Percentiles rank a stretch among this genome's conserved stretches.
Evolutionary conservation across 2,329 filamentous ascomycete species (phyloP).

Genomic region (Coniochaeta ligniaria): DNA sequence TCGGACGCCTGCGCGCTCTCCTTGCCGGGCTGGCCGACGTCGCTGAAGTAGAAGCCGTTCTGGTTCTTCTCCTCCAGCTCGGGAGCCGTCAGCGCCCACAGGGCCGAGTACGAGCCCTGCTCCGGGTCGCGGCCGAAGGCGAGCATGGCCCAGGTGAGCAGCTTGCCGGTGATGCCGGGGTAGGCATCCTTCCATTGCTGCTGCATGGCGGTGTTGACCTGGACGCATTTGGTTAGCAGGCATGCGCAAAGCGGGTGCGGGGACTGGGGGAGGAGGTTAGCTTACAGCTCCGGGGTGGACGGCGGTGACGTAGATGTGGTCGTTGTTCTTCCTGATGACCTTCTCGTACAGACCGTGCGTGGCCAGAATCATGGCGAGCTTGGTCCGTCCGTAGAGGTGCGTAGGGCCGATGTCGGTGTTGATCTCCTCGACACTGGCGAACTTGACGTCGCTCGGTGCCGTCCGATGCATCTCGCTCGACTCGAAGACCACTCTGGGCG

Average conservation of each 20-base stretch:
- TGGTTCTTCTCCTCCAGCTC: slow-evolving; percentile 31
- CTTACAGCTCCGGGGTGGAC: slow-evolving; percentile 32
- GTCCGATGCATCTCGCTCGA: slow-evolving; percentile 31
- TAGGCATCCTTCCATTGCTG: slow-evolving; percentile 39
- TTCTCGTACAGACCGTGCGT: slow-evolving; percentile 31
- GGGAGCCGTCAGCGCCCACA: slow-evolving; percentile 32
- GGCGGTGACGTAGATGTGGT: slow-evolving; percentile 30
- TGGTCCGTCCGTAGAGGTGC: slow-evolving; percentile 31
- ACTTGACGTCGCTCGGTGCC: slow-evolving; percentile 27
- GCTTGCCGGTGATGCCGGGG: slow-evolving; percentile 29
- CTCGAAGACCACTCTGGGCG: slow-evolving; percentile 32
- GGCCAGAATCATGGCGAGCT: slow-evolving; percentile 33
- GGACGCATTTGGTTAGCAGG: neutral
- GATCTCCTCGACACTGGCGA: slow-evolving; percentile 32
- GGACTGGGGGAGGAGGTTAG: too few relatives aligned
- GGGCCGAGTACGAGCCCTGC: slow-evolving; percentile 34
- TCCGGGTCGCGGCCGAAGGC: slow-evolving; percentile 26
- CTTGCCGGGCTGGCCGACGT: slow-evolving; percentile 28
- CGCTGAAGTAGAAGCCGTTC: slow-evolving; percentile 35
- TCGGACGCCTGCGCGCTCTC: slow-evolving; percentile 30
- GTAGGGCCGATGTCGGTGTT: slow-evolving; percentile 25
- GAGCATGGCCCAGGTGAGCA: slow-evolving; percentile 26
- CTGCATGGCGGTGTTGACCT: slow-evolving; percentile 37
- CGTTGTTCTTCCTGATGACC: slow-evolving; percentile 32
- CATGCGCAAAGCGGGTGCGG: too few relatives aligned